phyloP scores from a whole-genome alignment of 164 flowering plant species.

The Cinnamomum chago region DNA sequence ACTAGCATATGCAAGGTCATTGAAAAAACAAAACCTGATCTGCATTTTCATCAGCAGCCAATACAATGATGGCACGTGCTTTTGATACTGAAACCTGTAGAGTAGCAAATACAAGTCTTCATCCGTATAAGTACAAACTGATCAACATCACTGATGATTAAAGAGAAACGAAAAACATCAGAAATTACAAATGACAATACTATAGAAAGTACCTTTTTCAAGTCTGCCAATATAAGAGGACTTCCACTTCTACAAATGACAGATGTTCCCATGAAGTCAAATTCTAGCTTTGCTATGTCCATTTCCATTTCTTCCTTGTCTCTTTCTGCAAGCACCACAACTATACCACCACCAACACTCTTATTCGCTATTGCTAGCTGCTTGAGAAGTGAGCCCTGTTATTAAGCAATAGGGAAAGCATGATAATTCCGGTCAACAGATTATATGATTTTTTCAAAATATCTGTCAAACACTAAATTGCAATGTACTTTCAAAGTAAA shows the following conservation, averaged over 20 bases:
- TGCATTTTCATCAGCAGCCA: constrained; percentile 93
- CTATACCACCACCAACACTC: constrained; percentile 86
- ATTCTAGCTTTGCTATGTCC: constrained; percentile 88
- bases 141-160: background rate
- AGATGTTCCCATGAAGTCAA: constrained; percentile 89
- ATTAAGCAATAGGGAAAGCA: constrained; percentile 5
- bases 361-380: constrained; percentile 93
- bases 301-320: constrained; percentile 97
- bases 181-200: background rate
- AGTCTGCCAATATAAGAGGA: constrained; percentile 88
- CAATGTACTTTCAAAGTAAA: background rate
- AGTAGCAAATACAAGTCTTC: constrained; percentile 4
- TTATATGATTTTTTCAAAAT: background rate
- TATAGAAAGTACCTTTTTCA: constrained; percentile 59
- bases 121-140: background rate
- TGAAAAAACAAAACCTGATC: constrained; percentile 54
- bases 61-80: constrained; percentile 86
- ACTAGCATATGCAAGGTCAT: background rate
- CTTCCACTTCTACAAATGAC: constrained; percentile 97
- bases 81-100: constrained; percentile 86
- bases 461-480: background rate
- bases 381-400: constrained; percentile 91
- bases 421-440: background rate
- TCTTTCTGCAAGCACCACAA: constrained; percentile 93
- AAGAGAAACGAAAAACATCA: background rate